Percentiles rank a stretch among this genome's conserved stretches.
Conservation (phyloP, 2,329 filamentous ascomycete species). For the Exophiala dermatitidis region DNA sequence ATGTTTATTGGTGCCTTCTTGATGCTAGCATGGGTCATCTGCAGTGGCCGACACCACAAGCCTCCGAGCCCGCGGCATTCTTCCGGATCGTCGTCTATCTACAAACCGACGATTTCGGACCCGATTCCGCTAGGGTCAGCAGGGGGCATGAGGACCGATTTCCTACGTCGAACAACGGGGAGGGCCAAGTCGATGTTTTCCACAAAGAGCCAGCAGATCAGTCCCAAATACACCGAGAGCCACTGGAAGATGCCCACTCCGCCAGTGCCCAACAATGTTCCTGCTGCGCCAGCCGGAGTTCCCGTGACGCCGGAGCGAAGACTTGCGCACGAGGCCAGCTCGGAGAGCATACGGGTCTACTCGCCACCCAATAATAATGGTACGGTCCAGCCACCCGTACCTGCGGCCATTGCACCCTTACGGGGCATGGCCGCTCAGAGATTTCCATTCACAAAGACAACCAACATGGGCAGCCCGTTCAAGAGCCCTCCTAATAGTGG, state of each 20-base stretch:
- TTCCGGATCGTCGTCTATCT: constrained; percentile 13
- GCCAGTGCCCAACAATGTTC: constrained; percentile 20
- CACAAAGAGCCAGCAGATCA: constrained; percentile 16
- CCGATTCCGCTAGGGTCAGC: constrained; percentile 24
- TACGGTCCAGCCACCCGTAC: constrained; percentile 22
- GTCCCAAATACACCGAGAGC: constrained; percentile 7
- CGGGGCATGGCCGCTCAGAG: constrained; percentile 22
- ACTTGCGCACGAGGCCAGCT: constrained; percentile 29
- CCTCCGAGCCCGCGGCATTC: constrained; percentile 10
- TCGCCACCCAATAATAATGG: constrained; percentile 36
- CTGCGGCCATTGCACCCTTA: constrained; percentile 21
- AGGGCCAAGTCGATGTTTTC: constrained; percentile 26
- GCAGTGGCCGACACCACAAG: constrained; percentile 30
- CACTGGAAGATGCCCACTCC: constrained; percentile 28
- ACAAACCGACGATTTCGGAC: constrained; percentile 25
- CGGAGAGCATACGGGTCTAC: constrained; percentile 43
- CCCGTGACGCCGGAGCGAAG: constrained; percentile 30
- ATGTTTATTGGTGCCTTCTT: constrained; percentile 42
- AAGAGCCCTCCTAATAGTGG: constrained; percentile 20
- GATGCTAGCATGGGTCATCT: constrained; percentile 46
- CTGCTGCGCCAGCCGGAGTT: constrained; percentile 14
- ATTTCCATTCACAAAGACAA: background rate
- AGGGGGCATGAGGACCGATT: constrained; percentile 32
- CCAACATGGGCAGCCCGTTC: constrained; percentile 24
- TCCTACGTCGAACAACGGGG: constrained; percentile 37